phyloP scores from a whole-genome alignment of 208 protist genomes.

The Trypanosoma congolense region DNA sequence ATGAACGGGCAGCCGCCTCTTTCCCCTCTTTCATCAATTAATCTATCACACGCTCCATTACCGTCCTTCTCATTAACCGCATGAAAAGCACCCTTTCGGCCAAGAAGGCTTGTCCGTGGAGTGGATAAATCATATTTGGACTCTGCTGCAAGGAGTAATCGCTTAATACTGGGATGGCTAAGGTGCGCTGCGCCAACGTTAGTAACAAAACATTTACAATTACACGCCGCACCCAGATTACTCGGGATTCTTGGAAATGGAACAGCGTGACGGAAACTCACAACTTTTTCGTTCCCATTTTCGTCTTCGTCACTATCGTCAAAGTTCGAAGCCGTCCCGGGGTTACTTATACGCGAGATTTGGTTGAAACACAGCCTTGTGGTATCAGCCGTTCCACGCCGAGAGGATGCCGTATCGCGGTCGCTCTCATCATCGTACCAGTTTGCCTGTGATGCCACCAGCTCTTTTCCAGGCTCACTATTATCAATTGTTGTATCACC shows the following conservation, averaged over 20 bases:
- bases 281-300: conserved; percentile 5
- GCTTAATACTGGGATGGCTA: conserved; percentile 32
- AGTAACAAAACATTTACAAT: conserved; percentile 59
- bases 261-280: conserved; percentile 21
- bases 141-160: conserved; percentile 32
- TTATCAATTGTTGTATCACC: background rate
- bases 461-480: background rate
- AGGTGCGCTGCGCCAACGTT: conserved; percentile 27
- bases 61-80: conserved; percentile 36
- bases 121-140: conserved; percentile 21
- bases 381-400: background rate
- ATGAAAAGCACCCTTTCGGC: conserved; percentile 66
- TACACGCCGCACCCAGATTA: conserved; percentile 28
- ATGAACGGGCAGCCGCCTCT: conserved; percentile 69
- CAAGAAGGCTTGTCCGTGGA: conserved; percentile 24
- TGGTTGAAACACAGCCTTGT: background rate
- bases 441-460: conserved; percentile 12
- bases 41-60: conserved; percentile 60
- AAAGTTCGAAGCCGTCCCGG: conserved; percentile 6
- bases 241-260: conserved; percentile 51
- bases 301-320: conserved; percentile 43
- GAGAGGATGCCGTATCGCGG: background rate
- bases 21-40: conserved; percentile 20
- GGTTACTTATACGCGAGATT: background rate
- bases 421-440: conserved; percentile 16